Evolutionary conservation across 2,329 filamentous ascomycete species (phyloP), one percentile per base, ranked within the genome.

Genomic region (Septoria petroselini): DNA sequence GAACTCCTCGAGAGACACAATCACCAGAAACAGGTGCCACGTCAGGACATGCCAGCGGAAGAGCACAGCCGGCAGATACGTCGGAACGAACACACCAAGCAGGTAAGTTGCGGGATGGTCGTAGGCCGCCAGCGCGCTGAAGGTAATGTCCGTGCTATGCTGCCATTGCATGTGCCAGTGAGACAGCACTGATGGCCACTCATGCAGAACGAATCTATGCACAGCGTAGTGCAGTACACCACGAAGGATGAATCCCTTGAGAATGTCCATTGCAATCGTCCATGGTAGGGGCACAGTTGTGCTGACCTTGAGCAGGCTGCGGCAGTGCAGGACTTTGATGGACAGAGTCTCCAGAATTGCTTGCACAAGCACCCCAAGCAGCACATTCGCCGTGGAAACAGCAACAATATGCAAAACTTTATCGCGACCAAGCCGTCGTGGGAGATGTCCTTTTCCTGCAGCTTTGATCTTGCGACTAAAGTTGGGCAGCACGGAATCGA

Each of bases 11-110:
- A 83, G 62, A 2, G 83, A 85, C 54, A 79, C 77, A 19, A 88
- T 63, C 0, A 77, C 75, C 12, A 83, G 72, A 55, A 87, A 79
- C 8, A 86, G 61, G 48, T 87, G 76, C 70, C 84, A 88, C 0
- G 83, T 87, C n/a, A 89, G 73, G 3, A 88, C 75, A 65, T 90
- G 86, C 29, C 84, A 82, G 7, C 82, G 81, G 33, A 88, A 73
- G n/a, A 78, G 57, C 15, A 83, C 69, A 1, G 84, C 78, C 1
- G 86, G 83, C 0, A 87, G 67, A 63, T 86, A 86, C 5, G 82
- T 68, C 0, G 86, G 85, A 1, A 86, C 50, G 63, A 85, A 81
- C 40, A 79, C 79, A 53, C 79, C 75, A 1, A 88, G 67, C 5
- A 88, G 69, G 40, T 85, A 78, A 1, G 82, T 77, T 0, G 81